A percentile compares a stretch with the other conserved stretches of the same genome.
phyloP scores from a whole-genome alignment of 129 eudicot genomes.

The Heracleum sosnowskyi region DNA sequence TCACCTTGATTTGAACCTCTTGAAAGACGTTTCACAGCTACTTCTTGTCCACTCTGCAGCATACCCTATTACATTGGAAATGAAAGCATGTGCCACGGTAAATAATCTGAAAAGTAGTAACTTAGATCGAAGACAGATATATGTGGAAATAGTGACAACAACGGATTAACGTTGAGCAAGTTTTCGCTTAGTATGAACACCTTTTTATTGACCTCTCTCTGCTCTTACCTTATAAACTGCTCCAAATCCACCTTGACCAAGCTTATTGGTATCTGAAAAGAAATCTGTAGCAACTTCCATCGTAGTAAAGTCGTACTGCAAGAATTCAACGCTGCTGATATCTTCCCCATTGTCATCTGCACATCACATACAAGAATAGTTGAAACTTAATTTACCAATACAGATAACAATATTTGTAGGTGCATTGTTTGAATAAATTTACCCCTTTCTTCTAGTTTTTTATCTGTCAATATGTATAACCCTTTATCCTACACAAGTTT shows the following conservation, averaged over 20 bases:
- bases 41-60: not conserved
- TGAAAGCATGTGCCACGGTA: not conserved
- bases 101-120: not conserved
- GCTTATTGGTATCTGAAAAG: slow-evolving; percentile 1
- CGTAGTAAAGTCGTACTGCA: slow-evolving; percentile 4
- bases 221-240: slow-evolving; percentile 11
- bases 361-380: not conserved
- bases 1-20: slow-evolving; percentile 18
- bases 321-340: not conserved
- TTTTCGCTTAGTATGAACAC: not conserved
- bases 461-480: not conserved
- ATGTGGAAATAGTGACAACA: too few species aligned
- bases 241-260: slow-evolving; percentile 14
- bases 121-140: not conserved
- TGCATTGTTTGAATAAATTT: not conserved
- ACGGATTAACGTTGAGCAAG: not conserved
- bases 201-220: not conserved
- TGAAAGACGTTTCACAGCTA: slow-evolving; percentile 6
- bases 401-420: not conserved
- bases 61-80: not conserved
- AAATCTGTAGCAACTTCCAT: slow-evolving; percentile 11
- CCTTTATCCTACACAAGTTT: not conserved
- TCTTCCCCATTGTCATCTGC: slow-evolving; percentile 2
- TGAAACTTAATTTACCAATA: not conserved
- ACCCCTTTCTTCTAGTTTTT: not conserved